Conservation (phyloP, 129 eudicot species). For the Rutidosis leptorrhynchoides region DNA sequence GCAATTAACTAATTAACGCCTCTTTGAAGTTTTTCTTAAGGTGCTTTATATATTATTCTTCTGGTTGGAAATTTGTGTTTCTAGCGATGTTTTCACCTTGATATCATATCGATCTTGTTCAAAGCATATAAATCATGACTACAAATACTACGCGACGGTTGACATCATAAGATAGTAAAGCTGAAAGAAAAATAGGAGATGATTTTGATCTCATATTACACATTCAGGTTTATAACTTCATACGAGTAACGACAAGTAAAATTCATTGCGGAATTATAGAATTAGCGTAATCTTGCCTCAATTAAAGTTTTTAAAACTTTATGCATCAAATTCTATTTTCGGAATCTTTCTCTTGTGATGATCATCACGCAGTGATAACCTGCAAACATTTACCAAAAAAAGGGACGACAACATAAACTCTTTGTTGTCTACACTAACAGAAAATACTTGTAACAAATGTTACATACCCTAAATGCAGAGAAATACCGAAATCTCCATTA, state of each 20-base stretch:
- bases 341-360: slow-evolving; percentile 41
- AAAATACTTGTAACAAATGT: neutral
- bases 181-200: neutral
- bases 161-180: too few species aligned
- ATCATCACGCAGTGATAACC: slow-evolving; percentile 45
- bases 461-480: slow-evolving; percentile 74
- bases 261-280: neutral
- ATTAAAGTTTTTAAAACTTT: slow-evolving; percentile 24
- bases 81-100: too few species aligned
- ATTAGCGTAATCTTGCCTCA: neutral
- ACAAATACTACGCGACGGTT: too few species aligned
- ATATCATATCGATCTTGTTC: too few species aligned
- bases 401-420: neutral
- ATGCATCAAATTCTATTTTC: slow-evolving; percentile 36
- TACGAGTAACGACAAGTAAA: too few species aligned
- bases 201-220: neutral
- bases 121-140: too few species aligned
- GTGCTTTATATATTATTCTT: too few species aligned
- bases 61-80: too few species aligned
- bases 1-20: too few species aligned
- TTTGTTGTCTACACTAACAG: neutral
- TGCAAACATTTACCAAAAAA: slow-evolving; percentile 20
- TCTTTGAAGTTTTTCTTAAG: too few species aligned
- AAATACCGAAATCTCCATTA: slow-evolving; percentile 54
- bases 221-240: too few species aligned